Evolutionary conservation across 495 filamentous ascomycete genomes (phyloP), one percentile per base, ranked within the genome.

Genomic region (Xylaria bambusicola): DNA sequence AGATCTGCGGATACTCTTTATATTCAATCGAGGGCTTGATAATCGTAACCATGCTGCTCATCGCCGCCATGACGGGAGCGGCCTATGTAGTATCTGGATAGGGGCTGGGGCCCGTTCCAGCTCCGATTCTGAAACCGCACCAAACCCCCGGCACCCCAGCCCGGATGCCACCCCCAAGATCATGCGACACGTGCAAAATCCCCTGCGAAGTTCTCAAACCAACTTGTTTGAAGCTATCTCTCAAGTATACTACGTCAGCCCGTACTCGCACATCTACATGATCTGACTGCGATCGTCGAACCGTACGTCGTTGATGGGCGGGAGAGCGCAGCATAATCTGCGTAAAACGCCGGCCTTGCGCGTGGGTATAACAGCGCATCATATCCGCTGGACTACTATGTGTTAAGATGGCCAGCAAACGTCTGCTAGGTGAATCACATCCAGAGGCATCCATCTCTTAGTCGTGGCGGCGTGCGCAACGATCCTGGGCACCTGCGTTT

Each of bases 171-270:
- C n/a, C n/a, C n/a, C n/a, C 53, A 56, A 56, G 53, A 56, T 56
- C 53, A 47, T 56, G 41, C 53, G 41, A 56, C 40, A 56, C 53
- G 53, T 56, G 41, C 52, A 26, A 47, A 1, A 46, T 56, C 53
- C 41, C 29, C 41, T 47, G 12, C 7, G 41, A 33, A 47, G 27
- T 23, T 56, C 41, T 47, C 53, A 56, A 56, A 56, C 53, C 41
- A 18, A 47, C 40, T 56, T 47, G 41, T 47, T 56, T 56, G 27
- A 45, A 26, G 44, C 35, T 44, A 44, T 54, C 52, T n/a, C n/a
- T n/a, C n/a, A n/a, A n/a, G n/a, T n/a, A n/a, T n/a, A n/a, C n/a
- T 54, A 21, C 52, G 17, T 44, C 38, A 33, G 26, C 38, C 52
- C 31, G n/a, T n/a, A n/a, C n/a, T n/a, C n/a, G n/a, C n/a, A n/a